Base-by-base conservation (phyloP, 306 rosid species). In the cucumber (Cucumis sativus) region DNA sequence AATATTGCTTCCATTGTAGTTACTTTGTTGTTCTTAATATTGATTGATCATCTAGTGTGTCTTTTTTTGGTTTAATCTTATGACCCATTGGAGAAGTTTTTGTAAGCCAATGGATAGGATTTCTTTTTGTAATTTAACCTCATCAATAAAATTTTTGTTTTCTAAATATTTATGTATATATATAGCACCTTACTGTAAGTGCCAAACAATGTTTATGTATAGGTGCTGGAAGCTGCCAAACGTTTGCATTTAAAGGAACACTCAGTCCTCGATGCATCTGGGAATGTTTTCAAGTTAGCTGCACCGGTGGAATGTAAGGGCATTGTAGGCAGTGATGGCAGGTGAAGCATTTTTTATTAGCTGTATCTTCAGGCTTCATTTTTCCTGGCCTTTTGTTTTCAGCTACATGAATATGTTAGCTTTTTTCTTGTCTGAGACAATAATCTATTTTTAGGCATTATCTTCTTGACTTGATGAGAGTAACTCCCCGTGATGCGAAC, bases 291-390 rank as follows among this genome's bases (percentile, higher is more conserved):
- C 86, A 92, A 91, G 72, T 89, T 96, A 84, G 98, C 98, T 85
- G 99, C 99, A 40, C 99, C 99, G 0, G 99, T 96, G 79, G 99
- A 96, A 84, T 92, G 98, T 91, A 96, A 96, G 88, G 99, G 99
- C 62, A 96, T 96, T 78, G 93, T 96, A 76, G 99, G 99, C 79
- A 93, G 99, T 73, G 99, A 96, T 84, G 99, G 91, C 90, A 81
- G 99, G 99, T 96, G 87, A 52, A 51, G 62, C 58, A 33, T 72
- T 49, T 43, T 64, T 35, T 66, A 66, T 66, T 39, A 35, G 51
- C 43, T 40, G 51, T 35, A 63, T 18, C 74, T 68, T 39, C 14
- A 21, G 5, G 30, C 30, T 28, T 28, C 30, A 28, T 28, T 6
- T n/a, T 41, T 23, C 74, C 74, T 39, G 45, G 7, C 57, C 14